Evolutionary conservation across 306 rosid species (phyloP).

Genomic region (Boehmeria nivea): DNA sequence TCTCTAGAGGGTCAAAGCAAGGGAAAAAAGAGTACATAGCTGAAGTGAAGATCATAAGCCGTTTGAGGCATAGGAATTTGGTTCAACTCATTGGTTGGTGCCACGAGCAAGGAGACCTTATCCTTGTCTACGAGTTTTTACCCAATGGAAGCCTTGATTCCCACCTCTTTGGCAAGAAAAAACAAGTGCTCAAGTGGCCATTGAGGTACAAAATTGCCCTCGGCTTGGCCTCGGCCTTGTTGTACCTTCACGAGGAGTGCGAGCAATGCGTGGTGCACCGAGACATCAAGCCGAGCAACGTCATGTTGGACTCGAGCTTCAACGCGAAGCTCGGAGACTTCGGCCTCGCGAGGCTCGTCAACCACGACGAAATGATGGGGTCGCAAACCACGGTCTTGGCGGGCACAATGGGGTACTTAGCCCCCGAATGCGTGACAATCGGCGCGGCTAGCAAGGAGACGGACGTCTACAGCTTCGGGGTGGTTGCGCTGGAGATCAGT

Average conservation of each 20-base stretch:
- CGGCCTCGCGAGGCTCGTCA: slow-evolving; percentile 21
- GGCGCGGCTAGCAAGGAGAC: slow-evolving; percentile 21
- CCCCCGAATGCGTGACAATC: slow-evolving; percentile 13
- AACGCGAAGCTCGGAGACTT: slow-evolving; percentile 24
- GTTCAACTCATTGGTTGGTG: slow-evolving; percentile 25
- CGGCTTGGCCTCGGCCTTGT: slow-evolving; percentile 17
- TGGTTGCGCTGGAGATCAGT: slow-evolving; percentile 44
- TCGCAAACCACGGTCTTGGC: slow-evolving; percentile 13
- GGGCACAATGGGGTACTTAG: slow-evolving; percentile 28
- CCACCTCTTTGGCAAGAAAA: slow-evolving; percentile 11
- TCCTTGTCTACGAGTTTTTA: slow-evolving; percentile 19
- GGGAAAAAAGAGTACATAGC: slow-evolving; percentile 21
- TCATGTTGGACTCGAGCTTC: slow-evolving; percentile 26
- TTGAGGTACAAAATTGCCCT: slow-evolving; percentile 4
- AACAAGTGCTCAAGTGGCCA: slow-evolving; percentile 4
- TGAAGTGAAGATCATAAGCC: slow-evolving; percentile 21
- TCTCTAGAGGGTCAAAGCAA: slow-evolving; percentile 17
- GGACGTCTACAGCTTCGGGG: slow-evolving; percentile 37
- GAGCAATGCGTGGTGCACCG: slow-evolving; percentile 26
- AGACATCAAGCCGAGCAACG: slow-evolving; percentile 23
- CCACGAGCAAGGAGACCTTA: slow-evolving; percentile 6
- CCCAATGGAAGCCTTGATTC: slow-evolving; percentile 15
- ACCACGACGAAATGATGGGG: slow-evolving; percentile 7
- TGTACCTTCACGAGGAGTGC: slow-evolving; percentile 23
- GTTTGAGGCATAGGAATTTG: slow-evolving; percentile 21